Base-by-base conservation (phyloP, 208 protist genomes). In the Trypanosomatidae sp. region DNA sequence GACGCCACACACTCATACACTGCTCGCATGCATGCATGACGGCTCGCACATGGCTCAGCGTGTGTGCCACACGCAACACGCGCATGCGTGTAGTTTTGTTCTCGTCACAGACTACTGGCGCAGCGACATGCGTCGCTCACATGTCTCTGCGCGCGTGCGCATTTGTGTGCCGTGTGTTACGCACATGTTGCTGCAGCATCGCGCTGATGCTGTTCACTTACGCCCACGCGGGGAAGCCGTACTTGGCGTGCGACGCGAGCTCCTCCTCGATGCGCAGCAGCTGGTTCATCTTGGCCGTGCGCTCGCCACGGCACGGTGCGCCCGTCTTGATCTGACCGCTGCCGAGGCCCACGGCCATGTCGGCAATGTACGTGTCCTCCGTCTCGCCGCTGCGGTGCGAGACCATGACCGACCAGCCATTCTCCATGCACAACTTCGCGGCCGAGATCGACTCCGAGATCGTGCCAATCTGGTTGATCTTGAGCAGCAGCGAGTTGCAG, bases 391-490 rank as follows among this genome's bases (percentile, higher is more conserved):
- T 97, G 53, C 98, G 78, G 72, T 99, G 97, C 6, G 88, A 97
- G 26, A 91, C 82, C 66, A 94, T 89, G 27, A 91, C 77, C 7
- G 66, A 73, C 75, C 76, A 87, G 45, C 77, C 85, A 38, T 79
- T 76, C 39, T 52, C 30, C 46, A 83, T 64, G 35, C 92, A 81
- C 26, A 98, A 53, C 33, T 80, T 76, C 23, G 85, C 71, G n/a
- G 97, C 95, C n/a, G 94, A 66, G 43, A 99, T 99, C 32, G 90
- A 62, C 71, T 99, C 98, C 21, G 88, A 94, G 45, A 99, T 76
- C 44, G 95, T 89, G 51, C 97, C 98, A 58, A 99, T 99, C 79
- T 99, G 98, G 74, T 99, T 99, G 47, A 99, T 92, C 75, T 99
- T 99, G 43, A 99, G 87, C 10, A 99, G 86, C 21, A 99, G 83